These are phyloP conservation scores for Candida suzukii DNA, from an alignment of 805 yeast species.

Conservation along the genomic window DNA sequence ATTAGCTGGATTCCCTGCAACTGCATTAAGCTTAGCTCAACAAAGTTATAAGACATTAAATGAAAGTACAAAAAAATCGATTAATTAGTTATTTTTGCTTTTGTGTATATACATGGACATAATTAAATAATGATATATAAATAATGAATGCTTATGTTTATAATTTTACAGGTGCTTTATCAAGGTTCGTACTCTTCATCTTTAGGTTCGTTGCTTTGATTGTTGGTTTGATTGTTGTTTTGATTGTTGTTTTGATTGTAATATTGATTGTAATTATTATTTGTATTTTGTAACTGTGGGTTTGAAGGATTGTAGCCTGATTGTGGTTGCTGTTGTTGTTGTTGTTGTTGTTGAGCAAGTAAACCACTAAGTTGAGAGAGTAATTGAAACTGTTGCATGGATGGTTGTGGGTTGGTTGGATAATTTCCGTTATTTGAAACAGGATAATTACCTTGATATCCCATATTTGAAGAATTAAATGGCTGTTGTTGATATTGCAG, in stretches of 20 bases:
- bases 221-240: slow-evolving; percentile 7
- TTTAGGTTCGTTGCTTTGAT: slow-evolving; percentile 19
- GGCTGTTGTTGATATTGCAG: slow-evolving; percentile 1
- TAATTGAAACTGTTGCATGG: slow-evolving; percentile 8
- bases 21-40: slow-evolving; percentile 49
- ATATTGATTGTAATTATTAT: background rate
- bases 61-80: background rate
- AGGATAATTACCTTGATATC: too few species aligned
- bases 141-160: too few species aligned
- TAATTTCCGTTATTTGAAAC: too few species aligned
- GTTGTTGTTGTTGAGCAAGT: slow-evolving; percentile 14
- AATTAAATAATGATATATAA: background rate
- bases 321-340: slow-evolving; percentile 4
- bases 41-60: slow-evolving; percentile 18
- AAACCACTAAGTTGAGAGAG: slow-evolving; percentile 8
- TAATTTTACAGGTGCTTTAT: background rate
- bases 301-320: too few species aligned
- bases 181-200: slow-evolving; percentile 12
- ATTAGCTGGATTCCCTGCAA: slow-evolving; percentile 69
- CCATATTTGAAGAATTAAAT: too few species aligned
- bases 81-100: background rate
- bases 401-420: slow-evolving; percentile 4
- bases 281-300: slow-evolving; percentile 1
- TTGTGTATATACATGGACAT: background rate
- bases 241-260: slow-evolving; percentile 1